Percentiles rank a stretch among this genome's conserved stretches.
phyloP scores from a whole-genome alignment of 192 early-diverging fungal genomes.

The Entrophospora sp. region DNA sequence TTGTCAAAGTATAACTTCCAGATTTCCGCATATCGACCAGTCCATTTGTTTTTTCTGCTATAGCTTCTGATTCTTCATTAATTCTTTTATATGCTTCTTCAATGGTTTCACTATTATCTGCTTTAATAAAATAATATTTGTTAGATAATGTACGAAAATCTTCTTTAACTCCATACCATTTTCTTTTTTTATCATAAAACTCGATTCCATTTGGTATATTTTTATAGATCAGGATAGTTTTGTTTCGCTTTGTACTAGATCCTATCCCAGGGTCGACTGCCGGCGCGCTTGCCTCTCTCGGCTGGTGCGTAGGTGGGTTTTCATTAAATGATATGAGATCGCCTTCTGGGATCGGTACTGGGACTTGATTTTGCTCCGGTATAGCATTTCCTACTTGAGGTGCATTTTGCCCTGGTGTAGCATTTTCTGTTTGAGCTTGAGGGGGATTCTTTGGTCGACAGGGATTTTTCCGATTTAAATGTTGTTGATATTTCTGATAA shows the following conservation, averaged over 20 bases:
- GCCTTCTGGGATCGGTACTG: background rate
- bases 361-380: background rate
- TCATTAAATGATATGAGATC: no score
- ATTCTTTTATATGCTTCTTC: background rate
- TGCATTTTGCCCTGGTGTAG: background rate
- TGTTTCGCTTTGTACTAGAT: background rate
- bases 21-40: background rate
- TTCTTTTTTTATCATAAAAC: no score
- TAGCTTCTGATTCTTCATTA: conserved; percentile 7
- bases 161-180: background rate
- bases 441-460: background rate
- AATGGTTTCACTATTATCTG: background rate
- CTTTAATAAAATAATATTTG: no score
- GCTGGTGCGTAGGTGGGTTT: no score
- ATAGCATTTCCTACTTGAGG: background rate
- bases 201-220: no score
- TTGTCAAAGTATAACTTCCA: conserved; percentile 4
- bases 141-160: no score
- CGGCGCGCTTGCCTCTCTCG: no score
- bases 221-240: background rate
- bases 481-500: background rate
- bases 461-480: no score
- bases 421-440: background rate
- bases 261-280: no score
- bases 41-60: conserved; percentile 3